A percentile compares a stretch with the other conserved stretches of the same genome.
Conservation (phyloP, 2,329 filamentous ascomycete genomes). For the Fusarium domesticum region DNA sequence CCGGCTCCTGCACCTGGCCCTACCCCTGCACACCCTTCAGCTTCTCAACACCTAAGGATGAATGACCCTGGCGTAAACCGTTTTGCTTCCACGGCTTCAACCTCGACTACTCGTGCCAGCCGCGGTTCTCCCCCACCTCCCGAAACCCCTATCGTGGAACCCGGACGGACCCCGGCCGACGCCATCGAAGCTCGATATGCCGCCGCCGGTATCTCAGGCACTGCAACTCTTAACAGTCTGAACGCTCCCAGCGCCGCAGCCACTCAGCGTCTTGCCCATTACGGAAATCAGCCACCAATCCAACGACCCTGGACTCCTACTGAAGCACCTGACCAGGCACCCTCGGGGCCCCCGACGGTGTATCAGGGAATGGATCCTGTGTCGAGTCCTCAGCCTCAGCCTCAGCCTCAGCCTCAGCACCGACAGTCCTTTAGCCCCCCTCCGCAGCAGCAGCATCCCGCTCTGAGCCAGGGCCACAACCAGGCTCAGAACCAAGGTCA, state of each 20-base stretch:
- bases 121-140: constrained; percentile 92
- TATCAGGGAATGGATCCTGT: constrained; percentile 84
- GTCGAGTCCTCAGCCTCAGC: constrained; percentile 44
- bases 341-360: constrained; percentile 84
- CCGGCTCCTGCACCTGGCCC: constrained; percentile 26
- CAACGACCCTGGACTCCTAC: constrained; percentile 88
- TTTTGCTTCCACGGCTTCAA: constrained; percentile 81
- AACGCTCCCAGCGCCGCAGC: constrained; percentile 72
- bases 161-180: constrained; percentile 65
- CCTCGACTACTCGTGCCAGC: constrained; percentile 86
- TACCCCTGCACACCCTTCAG: constrained; percentile 28
- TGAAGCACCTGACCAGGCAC: constrained; percentile 79
- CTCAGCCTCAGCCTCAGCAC: constrained; percentile 43
- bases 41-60: constrained; percentile 30
- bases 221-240: constrained; percentile 75
- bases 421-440: constrained; percentile 35
- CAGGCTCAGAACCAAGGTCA: constrained; percentile 32
- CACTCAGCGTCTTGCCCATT: constrained; percentile 76
- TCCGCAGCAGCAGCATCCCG: constrained; percentile 37
- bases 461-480: constrained; percentile 9
- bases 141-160: constrained; percentile 81
- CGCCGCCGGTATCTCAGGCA: constrained; percentile 83
- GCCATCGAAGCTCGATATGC: constrained; percentile 91
- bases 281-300: constrained; percentile 48
- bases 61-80: constrained; percentile 55